A percentile compares a stretch with the other conserved stretches of the same genome.
Evolutionary conservation across 306 rosid genomes (phyloP).

Genomic region (Leucaena leucocephala): DNA sequence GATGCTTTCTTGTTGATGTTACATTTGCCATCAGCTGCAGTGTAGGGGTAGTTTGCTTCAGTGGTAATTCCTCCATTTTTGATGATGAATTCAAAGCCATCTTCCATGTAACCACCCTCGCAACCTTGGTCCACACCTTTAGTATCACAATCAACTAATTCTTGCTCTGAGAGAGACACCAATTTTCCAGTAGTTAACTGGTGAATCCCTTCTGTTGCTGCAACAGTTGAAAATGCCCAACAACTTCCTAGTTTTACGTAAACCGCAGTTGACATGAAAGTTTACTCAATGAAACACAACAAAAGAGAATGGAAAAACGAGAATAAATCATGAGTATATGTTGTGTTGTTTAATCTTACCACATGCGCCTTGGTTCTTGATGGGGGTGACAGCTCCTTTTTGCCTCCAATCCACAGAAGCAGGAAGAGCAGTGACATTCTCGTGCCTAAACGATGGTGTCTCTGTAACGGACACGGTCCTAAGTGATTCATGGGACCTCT

Average conservation of each 20-base stretch:
- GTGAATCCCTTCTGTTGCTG: conserved; percentile 9
- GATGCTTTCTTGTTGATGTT: background rate
- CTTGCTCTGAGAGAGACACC: background rate
- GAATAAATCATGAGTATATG: background rate
- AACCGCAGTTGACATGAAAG: background rate
- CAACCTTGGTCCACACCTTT: conserved; percentile 6
- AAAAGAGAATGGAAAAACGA: background rate
- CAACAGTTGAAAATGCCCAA: conserved; percentile 6
- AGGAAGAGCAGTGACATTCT: conserved; percentile 37
- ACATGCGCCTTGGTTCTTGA: conserved; percentile 47
- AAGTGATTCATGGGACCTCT: background rate
- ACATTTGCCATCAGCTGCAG: conserved; percentile 33
- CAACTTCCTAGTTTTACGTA: conserved; percentile 12
- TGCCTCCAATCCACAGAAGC: conserved; percentile 40
- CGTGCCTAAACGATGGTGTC: conserved; percentile 36
- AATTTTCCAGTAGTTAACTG: background rate
- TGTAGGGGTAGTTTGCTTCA: conserved; percentile 40
- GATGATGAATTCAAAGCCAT: conserved; percentile 11
- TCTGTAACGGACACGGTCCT: background rate
- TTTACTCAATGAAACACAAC: no score
- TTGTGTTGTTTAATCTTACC: conserved; percentile 39
- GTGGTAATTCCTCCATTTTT: conserved; percentile 40
- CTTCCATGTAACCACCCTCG: conserved; percentile 8
- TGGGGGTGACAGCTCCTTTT: conserved; percentile 43
- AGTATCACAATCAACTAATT: background rate